Percentiles rank a stretch among this genome's conserved stretches.
Evolutionary conservation across 495 filamentous ascomycete genomes (phyloP).

Genomic region (Aspergillus incahuasiensis): DNA sequence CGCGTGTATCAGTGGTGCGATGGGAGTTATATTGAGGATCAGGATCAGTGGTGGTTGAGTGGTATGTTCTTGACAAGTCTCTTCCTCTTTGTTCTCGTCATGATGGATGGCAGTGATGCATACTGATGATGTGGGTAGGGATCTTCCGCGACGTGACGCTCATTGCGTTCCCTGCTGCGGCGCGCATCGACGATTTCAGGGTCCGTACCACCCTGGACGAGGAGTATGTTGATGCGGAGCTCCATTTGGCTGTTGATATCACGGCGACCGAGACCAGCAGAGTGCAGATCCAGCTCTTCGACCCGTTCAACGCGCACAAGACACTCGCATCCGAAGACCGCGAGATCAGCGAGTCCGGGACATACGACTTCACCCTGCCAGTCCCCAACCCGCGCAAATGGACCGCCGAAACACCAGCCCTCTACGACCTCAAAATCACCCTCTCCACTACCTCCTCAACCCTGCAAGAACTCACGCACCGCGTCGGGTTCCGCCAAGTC

Average conservation of each 20-base stretch:
- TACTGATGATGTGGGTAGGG: slow-evolving; percentile 27
- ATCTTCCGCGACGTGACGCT: slow-evolving; percentile 67
- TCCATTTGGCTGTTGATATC: slow-evolving; percentile 43
- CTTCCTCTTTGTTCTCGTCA: no score
- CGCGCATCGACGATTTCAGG: slow-evolving; percentile 56
- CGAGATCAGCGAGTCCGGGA: slow-evolving; percentile 6
- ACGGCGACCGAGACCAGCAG: slow-evolving; percentile 18
- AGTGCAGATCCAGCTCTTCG: slow-evolving; percentile 32
- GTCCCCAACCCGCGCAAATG: slow-evolving; percentile 52
- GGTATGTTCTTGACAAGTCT: no score
- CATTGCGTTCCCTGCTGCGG: slow-evolving; percentile 46
- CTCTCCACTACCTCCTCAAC: slow-evolving; percentile 14
- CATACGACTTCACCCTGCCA: slow-evolving; percentile 27
- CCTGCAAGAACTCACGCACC: slow-evolving; percentile 43
- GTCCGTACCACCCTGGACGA: slow-evolving; percentile 51
- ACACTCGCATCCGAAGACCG: not conserved
- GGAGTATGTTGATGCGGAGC: slow-evolving; percentile 48
- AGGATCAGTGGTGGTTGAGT: slow-evolving; percentile 56
- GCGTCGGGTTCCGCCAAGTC: slow-evolving; percentile 56
- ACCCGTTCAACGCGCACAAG: slow-evolving; percentile 12
- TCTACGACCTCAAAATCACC: slow-evolving; percentile 48
- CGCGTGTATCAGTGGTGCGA: slow-evolving; percentile 61
- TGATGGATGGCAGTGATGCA: no score
- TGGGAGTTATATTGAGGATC: slow-evolving; percentile 63
- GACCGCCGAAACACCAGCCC: slow-evolving; percentile 61